Conservation (phyloP, 2,329 filamentous ascomycete species). For the Thelonectria blattea region DNA sequence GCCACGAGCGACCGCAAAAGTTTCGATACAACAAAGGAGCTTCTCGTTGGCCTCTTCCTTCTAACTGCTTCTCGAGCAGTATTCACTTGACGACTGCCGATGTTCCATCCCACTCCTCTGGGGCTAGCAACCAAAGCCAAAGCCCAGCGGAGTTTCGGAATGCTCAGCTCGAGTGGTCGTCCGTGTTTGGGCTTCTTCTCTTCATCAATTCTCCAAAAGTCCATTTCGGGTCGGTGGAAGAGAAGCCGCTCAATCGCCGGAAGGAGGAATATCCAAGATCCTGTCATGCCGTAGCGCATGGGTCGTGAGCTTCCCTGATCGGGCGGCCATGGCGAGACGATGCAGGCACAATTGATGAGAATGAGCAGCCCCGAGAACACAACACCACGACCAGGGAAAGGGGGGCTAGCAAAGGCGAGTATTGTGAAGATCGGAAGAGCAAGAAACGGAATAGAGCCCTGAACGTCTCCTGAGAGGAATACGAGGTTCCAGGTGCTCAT, state of each 20-base stretch:
- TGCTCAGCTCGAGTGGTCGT: conserved; percentile 7
- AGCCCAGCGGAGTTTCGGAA: conserved; percentile 21
- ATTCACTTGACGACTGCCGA: conserved; percentile 14
- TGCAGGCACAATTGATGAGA: conserved; percentile 10
- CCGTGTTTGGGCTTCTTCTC: neutral
- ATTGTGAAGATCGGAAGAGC: conserved; percentile 9
- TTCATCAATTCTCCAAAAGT: conserved; percentile 20
- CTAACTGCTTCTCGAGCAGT: neutral
- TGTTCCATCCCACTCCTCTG: conserved; percentile 26
- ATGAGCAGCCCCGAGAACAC: conserved; percentile 14
- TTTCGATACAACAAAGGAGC: neutral
- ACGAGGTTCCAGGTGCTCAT: neutral
- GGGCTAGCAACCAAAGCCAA: conserved; percentile 6
- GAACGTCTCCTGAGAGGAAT: neutral
- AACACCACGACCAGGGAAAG: conserved; percentile 12
- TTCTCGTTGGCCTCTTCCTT: neutral
- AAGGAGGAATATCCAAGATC: conserved; percentile 24
- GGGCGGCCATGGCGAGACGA: conserved; percentile 21
- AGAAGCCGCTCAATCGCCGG: conserved; percentile 22
- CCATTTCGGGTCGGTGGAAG: conserved; percentile 13
- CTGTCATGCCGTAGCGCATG: conserved; percentile 24
- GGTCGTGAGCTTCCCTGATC: conserved; percentile 13
- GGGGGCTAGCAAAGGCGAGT: conserved; percentile 3
- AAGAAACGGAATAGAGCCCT: conserved; percentile 8
- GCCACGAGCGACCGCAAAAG: conserved; percentile 2